Conservation (phyloP, 306 rosid species). For the Fagus crenata region DNA sequence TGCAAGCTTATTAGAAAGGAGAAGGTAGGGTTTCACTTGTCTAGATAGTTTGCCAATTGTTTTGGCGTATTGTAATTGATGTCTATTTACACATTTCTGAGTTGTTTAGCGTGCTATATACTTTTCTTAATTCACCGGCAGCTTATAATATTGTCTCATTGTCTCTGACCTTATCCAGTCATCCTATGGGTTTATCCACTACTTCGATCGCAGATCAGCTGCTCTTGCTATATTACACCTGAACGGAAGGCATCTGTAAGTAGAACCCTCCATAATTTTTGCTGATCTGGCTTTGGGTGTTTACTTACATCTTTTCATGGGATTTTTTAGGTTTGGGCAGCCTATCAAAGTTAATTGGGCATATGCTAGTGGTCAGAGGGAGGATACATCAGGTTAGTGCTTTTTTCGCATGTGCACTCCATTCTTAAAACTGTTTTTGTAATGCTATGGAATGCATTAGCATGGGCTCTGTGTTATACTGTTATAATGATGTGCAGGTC, state of each 20-base stretch:
- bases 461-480: constrained; percentile 18
- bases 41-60: neutral
- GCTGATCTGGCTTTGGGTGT: constrained; percentile 21
- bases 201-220: constrained; percentile 94
- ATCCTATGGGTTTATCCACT: constrained; percentile 94
- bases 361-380: constrained; percentile 97
- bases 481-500: constrained; percentile 61
- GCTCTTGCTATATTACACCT: constrained; percentile 90
- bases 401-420: constrained; percentile 7
- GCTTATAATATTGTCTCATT: constrained; percentile 5
- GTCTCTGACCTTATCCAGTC: constrained; percentile 61
- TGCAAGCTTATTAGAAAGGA: constrained; percentile 95
- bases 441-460: constrained; percentile 9
- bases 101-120: neutral
- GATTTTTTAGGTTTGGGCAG: constrained; percentile 82
- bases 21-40: constrained; percentile 50
- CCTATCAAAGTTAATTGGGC: constrained; percentile 99
- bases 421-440: neutral
- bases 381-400: constrained; percentile 88
- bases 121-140: neutral
- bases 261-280: constrained; percentile 1
- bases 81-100: neutral
- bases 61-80: neutral
- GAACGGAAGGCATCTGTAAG: constrained; percentile 97
- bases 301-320: constrained; percentile 26